Conservation (phyloP, 164 flowering plant species). For the Euptelea pleiosperma region DNA sequence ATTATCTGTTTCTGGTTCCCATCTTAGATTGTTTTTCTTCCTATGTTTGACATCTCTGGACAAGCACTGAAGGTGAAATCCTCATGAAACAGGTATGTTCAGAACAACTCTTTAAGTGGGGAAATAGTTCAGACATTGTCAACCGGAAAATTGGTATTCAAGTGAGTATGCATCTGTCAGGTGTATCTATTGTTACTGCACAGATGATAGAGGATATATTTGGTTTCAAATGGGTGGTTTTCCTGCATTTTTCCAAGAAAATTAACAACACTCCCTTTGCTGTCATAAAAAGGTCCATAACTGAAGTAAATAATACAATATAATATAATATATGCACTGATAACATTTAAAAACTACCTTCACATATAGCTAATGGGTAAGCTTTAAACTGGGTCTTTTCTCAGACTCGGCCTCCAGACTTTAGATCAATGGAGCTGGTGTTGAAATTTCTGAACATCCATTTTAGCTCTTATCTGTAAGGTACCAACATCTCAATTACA, state of each 20-base stretch:
- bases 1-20: not conserved
- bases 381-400: not conserved
- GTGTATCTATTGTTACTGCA: not conserved
- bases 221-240: not conserved
- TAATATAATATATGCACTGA: too few relatives aligned
- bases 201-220: not conserved
- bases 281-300: too few relatives aligned
- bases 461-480: too few relatives aligned
- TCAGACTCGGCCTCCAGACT: too few relatives aligned
- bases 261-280: too few relatives aligned
- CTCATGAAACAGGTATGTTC: constrained; percentile 56
- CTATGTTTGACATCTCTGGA: too few relatives aligned
- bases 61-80: constrained; percentile 9
- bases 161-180: constrained; percentile 44
- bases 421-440: too few relatives aligned
- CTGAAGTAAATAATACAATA: too few relatives aligned
- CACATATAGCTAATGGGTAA: not conserved
- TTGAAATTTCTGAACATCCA: too few relatives aligned
- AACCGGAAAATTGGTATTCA: constrained; percentile 44
- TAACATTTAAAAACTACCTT: not conserved
- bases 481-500: too few relatives aligned
- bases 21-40: not conserved
- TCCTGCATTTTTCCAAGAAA: not conserved
- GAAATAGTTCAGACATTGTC: constrained; percentile 56
- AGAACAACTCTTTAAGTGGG: constrained; percentile 81